Evolutionary conservation across 2,329 filamentous ascomycete species (phyloP).

Genomic region (Diaporthe citrichinensis): DNA sequence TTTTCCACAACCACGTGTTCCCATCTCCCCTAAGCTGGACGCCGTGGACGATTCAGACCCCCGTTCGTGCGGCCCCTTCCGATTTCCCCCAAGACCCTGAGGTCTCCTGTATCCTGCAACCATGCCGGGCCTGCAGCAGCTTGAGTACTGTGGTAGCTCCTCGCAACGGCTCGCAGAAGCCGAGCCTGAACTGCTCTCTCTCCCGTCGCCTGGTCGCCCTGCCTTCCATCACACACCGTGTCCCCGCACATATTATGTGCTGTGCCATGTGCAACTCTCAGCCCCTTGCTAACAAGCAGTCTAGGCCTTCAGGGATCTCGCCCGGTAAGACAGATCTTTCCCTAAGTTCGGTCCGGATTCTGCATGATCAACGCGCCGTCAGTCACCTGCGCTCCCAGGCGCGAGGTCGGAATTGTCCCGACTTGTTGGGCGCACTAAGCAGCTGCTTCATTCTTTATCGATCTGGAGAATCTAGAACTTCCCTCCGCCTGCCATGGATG

Average conservation of each 20-base stretch:
- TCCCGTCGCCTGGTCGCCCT: neutral
- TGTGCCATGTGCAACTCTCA: neutral
- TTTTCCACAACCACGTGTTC: conserved; percentile 19
- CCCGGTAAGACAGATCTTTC: conserved; percentile 46
- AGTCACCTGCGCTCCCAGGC: neutral
- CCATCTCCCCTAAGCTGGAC: neutral
- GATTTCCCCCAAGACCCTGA: conserved; percentile 3
- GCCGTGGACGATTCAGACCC: conserved; percentile 13
- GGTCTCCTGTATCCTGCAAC: neutral
- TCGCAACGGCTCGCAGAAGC: too few relatives aligned
- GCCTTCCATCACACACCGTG: neutral
- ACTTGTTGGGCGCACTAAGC: conserved; percentile 32
- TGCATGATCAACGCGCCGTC: conserved; percentile 6
- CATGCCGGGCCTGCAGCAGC: conserved; percentile 6
- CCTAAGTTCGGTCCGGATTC: conserved; percentile 26
- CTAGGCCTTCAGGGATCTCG: conserved; percentile 52
- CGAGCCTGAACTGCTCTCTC: too few relatives aligned
- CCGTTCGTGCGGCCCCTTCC: neutral
- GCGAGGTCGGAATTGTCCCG: conserved; percentile 4
- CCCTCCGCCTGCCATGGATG: neutral
- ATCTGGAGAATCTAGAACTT: neutral
- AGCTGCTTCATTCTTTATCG: conserved; percentile 6
- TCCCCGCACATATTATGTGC: neutral
- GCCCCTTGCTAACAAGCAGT: conserved; percentile 42
- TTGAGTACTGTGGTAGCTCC: neutral